phyloP scores from a whole-genome alignment of 1,139 yeast species.

The Taphrina communis region DNA sequence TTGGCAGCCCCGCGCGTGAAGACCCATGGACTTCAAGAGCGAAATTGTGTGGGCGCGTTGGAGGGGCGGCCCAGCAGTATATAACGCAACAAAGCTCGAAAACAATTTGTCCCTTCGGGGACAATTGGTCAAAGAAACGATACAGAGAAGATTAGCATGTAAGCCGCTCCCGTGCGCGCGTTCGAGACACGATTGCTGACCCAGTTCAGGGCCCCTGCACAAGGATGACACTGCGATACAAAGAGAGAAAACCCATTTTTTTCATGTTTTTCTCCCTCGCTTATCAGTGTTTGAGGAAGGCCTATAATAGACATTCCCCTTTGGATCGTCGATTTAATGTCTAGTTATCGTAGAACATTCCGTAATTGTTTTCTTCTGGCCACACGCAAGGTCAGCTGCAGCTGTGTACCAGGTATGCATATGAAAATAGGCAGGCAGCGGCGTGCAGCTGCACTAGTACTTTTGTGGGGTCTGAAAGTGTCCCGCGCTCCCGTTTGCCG shows the following conservation, averaged over 20 bases:
- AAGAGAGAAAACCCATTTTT: conserved; percentile 89
- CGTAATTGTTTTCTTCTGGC: too few species aligned
- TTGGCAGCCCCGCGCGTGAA: conserved; percentile 12
- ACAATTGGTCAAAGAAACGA: conserved; percentile 61
- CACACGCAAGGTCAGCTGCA: too few species aligned
- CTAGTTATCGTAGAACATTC: too few species aligned
- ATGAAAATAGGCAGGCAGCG: too few species aligned
- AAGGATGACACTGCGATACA: conserved; percentile 92
- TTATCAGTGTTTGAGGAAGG: too few species aligned
- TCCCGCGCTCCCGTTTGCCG: background rate
- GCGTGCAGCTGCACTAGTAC: too few species aligned
- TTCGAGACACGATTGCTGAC: conserved; percentile 12
- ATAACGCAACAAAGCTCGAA: background rate
- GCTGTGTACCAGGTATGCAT: too few species aligned
- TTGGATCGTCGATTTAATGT: too few species aligned
- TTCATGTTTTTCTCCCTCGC: conserved; percentile 46
- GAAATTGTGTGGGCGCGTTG: background rate
- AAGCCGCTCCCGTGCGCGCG: conserved; percentile 15
- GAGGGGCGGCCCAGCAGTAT: background rate
- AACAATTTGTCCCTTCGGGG: conserved; percentile 27
- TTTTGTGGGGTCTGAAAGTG: conserved; percentile 2
- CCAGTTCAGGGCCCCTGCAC: conserved; percentile 81
- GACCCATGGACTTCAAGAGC: background rate
- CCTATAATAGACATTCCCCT: too few species aligned
- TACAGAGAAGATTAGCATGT: conserved; percentile 96